Percentiles rank a stretch among this genome's conserved stretches.
These are phyloP conservation scores for Apiospora pterosperma DNA, from an alignment of 2,329 filamentous ascomycete species.

Conservation along the genomic window DNA sequence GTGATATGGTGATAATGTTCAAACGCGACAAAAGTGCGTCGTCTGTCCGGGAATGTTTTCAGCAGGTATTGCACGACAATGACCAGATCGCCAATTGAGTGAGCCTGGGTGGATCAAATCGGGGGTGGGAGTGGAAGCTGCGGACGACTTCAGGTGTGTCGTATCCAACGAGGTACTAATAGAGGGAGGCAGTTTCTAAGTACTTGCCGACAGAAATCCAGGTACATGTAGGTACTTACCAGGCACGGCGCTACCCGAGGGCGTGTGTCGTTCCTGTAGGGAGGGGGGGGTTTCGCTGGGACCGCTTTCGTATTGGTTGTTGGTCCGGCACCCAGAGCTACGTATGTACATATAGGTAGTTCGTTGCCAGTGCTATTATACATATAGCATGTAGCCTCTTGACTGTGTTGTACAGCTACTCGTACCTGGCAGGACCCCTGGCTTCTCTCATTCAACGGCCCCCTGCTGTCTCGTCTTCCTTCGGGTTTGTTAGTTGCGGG, in stretches of 20 bases:
- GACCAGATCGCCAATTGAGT: slow-evolving; percentile 7
- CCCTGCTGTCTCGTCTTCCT: not conserved
- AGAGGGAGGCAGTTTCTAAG: too few relatives aligned
- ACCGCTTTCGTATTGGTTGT: not conserved
- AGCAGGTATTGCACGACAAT: not conserved
- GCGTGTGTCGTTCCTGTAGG: too few relatives aligned
- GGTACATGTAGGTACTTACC: not conserved
- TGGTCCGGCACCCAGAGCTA: not conserved
- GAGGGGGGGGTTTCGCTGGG: too few relatives aligned
- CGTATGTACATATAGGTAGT: too few relatives aligned
- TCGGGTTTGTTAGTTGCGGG: not conserved
- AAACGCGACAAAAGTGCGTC: slow-evolving; percentile 1
- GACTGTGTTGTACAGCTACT: too few relatives aligned
- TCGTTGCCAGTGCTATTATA: too few relatives aligned
- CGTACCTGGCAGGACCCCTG: not conserved
- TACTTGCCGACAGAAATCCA: too few relatives aligned
- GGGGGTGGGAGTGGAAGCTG: slow-evolving; percentile 3
- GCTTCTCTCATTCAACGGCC: not conserved
- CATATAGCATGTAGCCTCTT: not conserved
- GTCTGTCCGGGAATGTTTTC: slow-evolving; percentile 2
- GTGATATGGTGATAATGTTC: not conserved
- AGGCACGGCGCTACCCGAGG: too few relatives aligned
- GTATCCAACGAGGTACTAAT: too few relatives aligned
- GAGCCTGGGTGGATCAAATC: slow-evolving; percentile 5
- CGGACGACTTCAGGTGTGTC: not conserved